These are phyloP conservation scores for barrel medic (Medicago truncatula) DNA, from an alignment of 306 rosid species.

Conservation along the genomic window MtrunA17r5.0-ANR NC_053044.1:56221501-56222000, in stretches of 20 bases:
- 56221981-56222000: constrained; percentile 66
- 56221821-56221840: background rate
- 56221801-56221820: constrained; percentile 58
- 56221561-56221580: background rate
- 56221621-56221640: constrained; percentile 25
- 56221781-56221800: constrained; percentile 55
- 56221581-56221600: no score
- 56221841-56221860: no score
- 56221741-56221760: constrained; percentile 15
- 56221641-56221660: constrained; percentile 59
- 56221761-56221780: constrained; percentile 58
- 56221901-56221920: constrained; percentile 56
- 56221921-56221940: constrained; percentile 64
- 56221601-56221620: constrained; percentile 38
- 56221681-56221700: constrained; percentile 56
- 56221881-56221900: background rate
- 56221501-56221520: no score
- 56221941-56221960: constrained; percentile 61
- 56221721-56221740: constrained; percentile 1
- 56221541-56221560: no score
- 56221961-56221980: constrained; percentile 61
- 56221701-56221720: background rate
- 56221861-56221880: no score
- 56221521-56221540: no score
- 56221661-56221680: constrained; percentile 63